These are phyloP conservation scores for Dipodascus albidus DNA, from an alignment of 805 yeast species.

Conservation along the genomic window DNA sequence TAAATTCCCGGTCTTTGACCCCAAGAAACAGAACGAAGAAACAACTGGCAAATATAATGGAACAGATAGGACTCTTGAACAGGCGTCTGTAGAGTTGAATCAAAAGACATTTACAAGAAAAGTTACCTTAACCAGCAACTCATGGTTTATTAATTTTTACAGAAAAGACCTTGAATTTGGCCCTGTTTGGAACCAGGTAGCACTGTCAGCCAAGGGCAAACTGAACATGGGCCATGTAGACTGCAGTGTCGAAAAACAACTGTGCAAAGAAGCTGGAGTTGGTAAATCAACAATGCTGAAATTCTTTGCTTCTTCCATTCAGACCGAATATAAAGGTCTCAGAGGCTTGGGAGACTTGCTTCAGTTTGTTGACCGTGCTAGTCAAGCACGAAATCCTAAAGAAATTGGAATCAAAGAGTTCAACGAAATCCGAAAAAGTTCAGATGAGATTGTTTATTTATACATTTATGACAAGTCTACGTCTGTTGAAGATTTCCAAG, in stretches of 20 bases:
- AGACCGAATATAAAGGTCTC: slow-evolving; percentile 21
- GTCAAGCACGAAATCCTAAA: slow-evolving; percentile 20
- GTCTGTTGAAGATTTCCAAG: slow-evolving; percentile 28
- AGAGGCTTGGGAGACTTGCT: slow-evolving; percentile 24
- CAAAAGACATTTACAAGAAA: slow-evolving; percentile 18
- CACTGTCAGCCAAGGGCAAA: slow-evolving; percentile 21
- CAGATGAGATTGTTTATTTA: slow-evolving; percentile 23
- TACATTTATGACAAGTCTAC: slow-evolving; percentile 30
- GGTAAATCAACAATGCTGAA: slow-evolving; percentile 4
- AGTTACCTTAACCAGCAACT: slow-evolving; percentile 22
- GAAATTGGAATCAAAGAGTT: slow-evolving; percentile 18
- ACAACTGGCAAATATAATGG: slow-evolving; percentile 5
- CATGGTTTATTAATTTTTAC: slow-evolving; percentile 24
- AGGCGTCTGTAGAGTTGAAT: slow-evolving; percentile 22
- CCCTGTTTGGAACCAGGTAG: slow-evolving; percentile 28
- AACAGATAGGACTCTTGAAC: slow-evolving; percentile 12
- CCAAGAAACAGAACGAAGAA: slow-evolving; percentile 3
- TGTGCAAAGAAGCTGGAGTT: slow-evolving; percentile 25
- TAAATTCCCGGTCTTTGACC: slow-evolving; percentile 6
- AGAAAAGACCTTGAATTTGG: slow-evolving; percentile 27
- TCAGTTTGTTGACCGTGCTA: slow-evolving; percentile 24
- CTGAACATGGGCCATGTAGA: slow-evolving; percentile 31
- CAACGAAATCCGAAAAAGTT: slow-evolving; percentile 15
- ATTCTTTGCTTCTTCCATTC: slow-evolving; percentile 8
- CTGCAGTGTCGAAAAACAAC: slow-evolving; percentile 23